Evolutionary conservation across 768 basidiomycete species (phyloP).

Genomic region (Trametes cingulata): DNA sequence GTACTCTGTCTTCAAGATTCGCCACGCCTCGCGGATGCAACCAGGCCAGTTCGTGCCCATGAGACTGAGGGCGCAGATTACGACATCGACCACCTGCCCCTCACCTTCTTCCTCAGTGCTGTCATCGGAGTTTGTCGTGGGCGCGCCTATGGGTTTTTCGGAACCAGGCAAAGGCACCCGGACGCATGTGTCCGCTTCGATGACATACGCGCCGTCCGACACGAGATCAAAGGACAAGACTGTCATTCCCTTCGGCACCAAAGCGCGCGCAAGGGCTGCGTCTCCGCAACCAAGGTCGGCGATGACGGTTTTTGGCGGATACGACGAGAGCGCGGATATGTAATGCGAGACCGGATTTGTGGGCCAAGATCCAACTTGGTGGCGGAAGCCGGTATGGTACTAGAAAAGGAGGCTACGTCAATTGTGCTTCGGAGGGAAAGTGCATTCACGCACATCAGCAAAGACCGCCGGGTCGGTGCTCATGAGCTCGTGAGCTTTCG

Average conservation of each 20-base stretch:
- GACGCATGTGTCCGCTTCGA: conserved; percentile 87
- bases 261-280: conserved; percentile 76
- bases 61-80: conserved; percentile 90
- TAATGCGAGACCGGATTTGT: conserved; percentile 90
- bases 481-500: conserved; percentile 78
- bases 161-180: conserved; percentile 85
- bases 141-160: conserved; percentile 33
- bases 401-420: conserved; percentile 30
- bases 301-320: conserved; percentile 69
- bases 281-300: conserved; percentile 97
- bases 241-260: conserved; percentile 66
- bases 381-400: conserved; percentile 93
- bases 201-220: conserved; percentile 71
- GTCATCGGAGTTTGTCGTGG: conserved; percentile 19
- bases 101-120: conserved; percentile 46
- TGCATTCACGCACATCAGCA: conserved; percentile 62
- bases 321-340: conserved; percentile 60
- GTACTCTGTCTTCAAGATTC: conserved; percentile 82
- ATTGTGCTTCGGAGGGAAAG: too few relatives aligned
- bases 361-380: conserved; percentile 92
- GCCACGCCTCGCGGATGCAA: conserved; percentile 86
- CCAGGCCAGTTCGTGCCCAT: conserved; percentile 98
- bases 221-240: conserved; percentile 83
- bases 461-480: conserved; percentile 78
- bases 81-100: conserved; percentile 86